Base-by-base conservation (phyloP, 1,284 basidiomycete species). In the Trametes hirsuta region DNA sequence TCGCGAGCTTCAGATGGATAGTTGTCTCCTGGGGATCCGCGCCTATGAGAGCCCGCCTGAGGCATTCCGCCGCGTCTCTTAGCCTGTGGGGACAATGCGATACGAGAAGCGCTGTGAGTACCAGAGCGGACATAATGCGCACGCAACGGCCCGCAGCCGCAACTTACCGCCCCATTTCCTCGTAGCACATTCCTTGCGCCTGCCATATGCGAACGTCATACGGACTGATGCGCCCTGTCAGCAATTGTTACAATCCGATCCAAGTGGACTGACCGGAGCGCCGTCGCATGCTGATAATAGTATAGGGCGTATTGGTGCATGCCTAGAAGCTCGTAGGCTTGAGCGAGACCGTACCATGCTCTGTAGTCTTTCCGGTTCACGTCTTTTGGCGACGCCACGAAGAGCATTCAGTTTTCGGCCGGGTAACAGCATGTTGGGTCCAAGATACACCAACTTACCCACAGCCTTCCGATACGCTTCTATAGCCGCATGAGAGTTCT, bases 321-420 rank as follows among this genome's bases (percentile, higher is more conserved):
- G 70, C 93, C 95, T 62, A 98, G 81, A 39, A 99, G 82, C 73
- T 98, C 97, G 73, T 99, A 99, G 18, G 96, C 95, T 73, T 99
- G 97, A 1, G 96, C 97, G 49, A 99, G 87, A 22, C 97, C 97
- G 75, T 97, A 98, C 97, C 97, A 99, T 8, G 97, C 96, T 59
- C 97, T 80, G 72, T 98, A 98, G 74, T 98, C 97, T 74, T 98
- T 97, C 52, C 94, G 85, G 70, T 97, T 97, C 65, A 97, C 90
- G 72, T 98, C 97, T 87, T 62, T 45, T 50, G 4, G 35, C 41
- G 51, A 51, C 48, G 59, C 59, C 61, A 61, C 42, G 49, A 56
- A 34, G 64, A 41, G 6, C 10, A 57, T 65, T 59, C 44, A 63
- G 36, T 39, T 35, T 18, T 46, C 57, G 40, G 36, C 48, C 14